These are phyloP conservation scores for Hyaloraphidium curvatum DNA, from an alignment of 192 early-diverging fungal genomes.

Conservation along the genomic window DNA sequence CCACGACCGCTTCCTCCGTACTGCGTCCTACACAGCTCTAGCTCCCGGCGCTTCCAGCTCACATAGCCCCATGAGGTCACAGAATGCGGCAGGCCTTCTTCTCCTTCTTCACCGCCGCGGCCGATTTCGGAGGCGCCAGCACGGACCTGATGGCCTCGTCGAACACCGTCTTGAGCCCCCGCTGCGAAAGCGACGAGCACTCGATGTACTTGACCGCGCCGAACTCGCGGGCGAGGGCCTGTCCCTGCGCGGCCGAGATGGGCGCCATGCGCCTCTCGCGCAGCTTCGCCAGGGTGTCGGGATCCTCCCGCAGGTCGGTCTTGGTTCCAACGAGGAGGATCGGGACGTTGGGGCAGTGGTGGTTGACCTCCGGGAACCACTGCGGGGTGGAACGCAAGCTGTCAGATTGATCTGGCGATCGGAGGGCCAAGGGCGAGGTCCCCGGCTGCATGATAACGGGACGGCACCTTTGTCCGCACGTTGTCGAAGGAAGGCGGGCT, in stretches of 20 bases:
- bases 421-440: too few relatives aligned
- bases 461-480: constrained; percentile 71
- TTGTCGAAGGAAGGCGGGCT: constrained; percentile 93
- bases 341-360: constrained; percentile 86
- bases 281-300: constrained; percentile 72
- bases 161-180: constrained; percentile 95
- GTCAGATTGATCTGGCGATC: constrained; percentile 5
- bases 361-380: constrained; percentile 91
- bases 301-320: constrained; percentile 91
- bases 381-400: constrained; percentile 11
- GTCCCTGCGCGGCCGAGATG: constrained; percentile 71
- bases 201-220: constrained; percentile 82
- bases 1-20: too few relatives aligned
- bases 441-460: too few relatives aligned
- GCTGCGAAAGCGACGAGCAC: constrained; percentile 94
- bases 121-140: constrained; percentile 20
- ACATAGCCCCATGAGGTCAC: too few relatives aligned
- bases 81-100: too few relatives aligned
- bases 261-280: constrained; percentile 68
- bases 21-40: too few relatives aligned
- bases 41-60: too few relatives aligned
- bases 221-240: constrained; percentile 77
- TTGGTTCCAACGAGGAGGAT: constrained; percentile 91
- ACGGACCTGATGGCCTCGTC: constrained; percentile 95
- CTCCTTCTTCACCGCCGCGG: neutral